phyloP scores from a whole-genome alignment of 2,329 filamentous ascomycete genomes.

The Fonsecaea pedrosoi region DNA sequence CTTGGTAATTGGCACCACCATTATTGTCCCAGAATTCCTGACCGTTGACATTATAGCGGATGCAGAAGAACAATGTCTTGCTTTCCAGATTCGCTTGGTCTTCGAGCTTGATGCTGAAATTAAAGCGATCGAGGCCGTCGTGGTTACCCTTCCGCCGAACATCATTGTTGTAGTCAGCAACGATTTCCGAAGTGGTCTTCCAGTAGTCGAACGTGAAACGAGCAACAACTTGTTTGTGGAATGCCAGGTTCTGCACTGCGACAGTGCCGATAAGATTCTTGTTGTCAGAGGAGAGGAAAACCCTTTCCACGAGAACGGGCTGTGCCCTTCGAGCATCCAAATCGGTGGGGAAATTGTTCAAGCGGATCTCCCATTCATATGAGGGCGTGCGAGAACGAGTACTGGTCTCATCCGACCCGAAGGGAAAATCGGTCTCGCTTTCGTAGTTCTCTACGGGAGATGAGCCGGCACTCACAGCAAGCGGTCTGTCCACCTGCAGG shows the following conservation, averaged over 20 bases:
- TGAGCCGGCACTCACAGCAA: constrained; percentile 93
- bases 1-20: constrained; percentile 81
- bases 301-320: constrained; percentile 80
- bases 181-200: constrained; percentile 96
- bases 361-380: constrained; percentile 85
- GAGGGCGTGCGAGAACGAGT: constrained; percentile 55
- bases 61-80: constrained; percentile 91
- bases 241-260: constrained; percentile 85
- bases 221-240: constrained; percentile 86
- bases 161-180: constrained; percentile 84
- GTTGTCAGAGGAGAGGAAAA: constrained; percentile 87
- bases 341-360: constrained; percentile 80
- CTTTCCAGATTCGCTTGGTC: constrained; percentile 89
- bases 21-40: constrained; percentile 98
- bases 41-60: constrained; percentile 83
- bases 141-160: constrained; percentile 67
- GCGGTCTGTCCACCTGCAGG: constrained; percentile 86
- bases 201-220: constrained; percentile 97
- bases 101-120: constrained; percentile 89
- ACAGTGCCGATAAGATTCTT: constrained; percentile 84
- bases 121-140: constrained; percentile 83
- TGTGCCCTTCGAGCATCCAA: constrained; percentile 63
- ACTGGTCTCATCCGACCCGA: constrained; percentile 62
- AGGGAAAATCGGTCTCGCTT: constrained; percentile 88
- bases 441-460: constrained; percentile 90